Conservation (phyloP, 495 filamentous ascomycete species). For the Talaromyces thailandensis region DNA sequence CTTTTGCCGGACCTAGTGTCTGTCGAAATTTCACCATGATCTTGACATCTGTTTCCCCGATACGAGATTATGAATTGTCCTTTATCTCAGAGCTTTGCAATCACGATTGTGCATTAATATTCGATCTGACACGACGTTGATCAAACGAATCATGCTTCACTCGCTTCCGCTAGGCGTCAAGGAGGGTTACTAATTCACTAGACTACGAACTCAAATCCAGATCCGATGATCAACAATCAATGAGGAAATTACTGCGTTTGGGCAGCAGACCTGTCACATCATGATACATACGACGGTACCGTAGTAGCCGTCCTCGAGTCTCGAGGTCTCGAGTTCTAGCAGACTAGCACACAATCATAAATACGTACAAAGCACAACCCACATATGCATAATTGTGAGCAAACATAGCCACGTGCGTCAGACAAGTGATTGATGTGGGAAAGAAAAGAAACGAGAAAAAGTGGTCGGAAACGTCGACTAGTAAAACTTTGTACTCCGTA, state of each 20-base stretch:
- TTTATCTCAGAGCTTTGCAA: neutral
- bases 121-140: neutral
- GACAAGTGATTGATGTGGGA: neutral
- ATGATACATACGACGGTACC: neutral
- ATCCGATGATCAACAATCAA: neutral
- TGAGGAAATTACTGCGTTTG: neutral
- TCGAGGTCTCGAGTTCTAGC: neutral
- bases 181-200: neutral
- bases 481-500: neutral
- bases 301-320: neutral
- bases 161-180: neutral
- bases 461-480: neutral
- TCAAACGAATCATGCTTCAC: neutral
- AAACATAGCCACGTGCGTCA: neutral
- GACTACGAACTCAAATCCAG: neutral
- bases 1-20: neutral
- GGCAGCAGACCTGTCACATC: neutral
- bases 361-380: neutral
- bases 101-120: neutral
- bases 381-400: neutral
- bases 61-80: neutral
- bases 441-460: neutral
- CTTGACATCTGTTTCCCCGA: neutral
- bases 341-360: neutral
- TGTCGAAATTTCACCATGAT: neutral